Evolutionary conservation across 1,284 basidiomycete genomes (phyloP).

Genomic region (Grifola frondosa): DNA sequence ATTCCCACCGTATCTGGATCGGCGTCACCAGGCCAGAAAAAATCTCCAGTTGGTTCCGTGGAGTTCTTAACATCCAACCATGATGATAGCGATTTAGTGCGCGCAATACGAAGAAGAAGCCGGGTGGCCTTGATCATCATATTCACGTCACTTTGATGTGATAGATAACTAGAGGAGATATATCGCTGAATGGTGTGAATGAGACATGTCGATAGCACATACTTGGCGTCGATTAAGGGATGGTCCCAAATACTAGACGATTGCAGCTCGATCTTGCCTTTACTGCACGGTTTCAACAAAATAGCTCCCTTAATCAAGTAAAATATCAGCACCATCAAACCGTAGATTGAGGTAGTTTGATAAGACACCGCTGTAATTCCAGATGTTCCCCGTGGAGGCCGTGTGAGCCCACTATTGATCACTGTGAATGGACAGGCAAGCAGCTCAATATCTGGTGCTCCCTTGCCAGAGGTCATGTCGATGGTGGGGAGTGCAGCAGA

Average conservation of each 20-base stretch:
- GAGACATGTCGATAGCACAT: conserved; percentile 14
- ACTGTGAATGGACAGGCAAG: conserved; percentile 28
- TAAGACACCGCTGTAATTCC: conserved; percentile 26
- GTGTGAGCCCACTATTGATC: conserved; percentile 17
- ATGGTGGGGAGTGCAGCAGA: conserved; percentile 7
- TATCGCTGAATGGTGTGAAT: background rate
- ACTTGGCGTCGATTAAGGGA: conserved; percentile 42
- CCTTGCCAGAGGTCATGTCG: conserved; percentile 25
- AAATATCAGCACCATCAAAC: background rate
- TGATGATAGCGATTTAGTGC: conserved; percentile 25
- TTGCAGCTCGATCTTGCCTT: conserved; percentile 36
- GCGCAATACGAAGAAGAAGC: conserved; percentile 20
- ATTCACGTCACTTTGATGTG: conserved; percentile 20
- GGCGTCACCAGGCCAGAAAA: conserved; percentile 22
- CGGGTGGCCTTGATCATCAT: conserved; percentile 27
- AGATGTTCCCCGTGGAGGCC: conserved; percentile 15
- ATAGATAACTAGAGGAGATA: conserved; percentile 15
- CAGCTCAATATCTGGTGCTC: conserved; percentile 39
- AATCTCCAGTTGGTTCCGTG: conserved; percentile 13
- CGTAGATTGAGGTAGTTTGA: background rate
- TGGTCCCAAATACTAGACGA: conserved; percentile 34
- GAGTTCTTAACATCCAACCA: conserved; percentile 24
- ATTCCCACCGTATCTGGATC: conserved; percentile 21
- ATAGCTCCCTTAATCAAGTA: conserved; percentile 21
- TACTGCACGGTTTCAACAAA: conserved; percentile 25